These are phyloP conservation scores for Tulasnella sp. DNA, from an alignment of 768 basidiomycete species.

Conservation along the genomic window DNA sequence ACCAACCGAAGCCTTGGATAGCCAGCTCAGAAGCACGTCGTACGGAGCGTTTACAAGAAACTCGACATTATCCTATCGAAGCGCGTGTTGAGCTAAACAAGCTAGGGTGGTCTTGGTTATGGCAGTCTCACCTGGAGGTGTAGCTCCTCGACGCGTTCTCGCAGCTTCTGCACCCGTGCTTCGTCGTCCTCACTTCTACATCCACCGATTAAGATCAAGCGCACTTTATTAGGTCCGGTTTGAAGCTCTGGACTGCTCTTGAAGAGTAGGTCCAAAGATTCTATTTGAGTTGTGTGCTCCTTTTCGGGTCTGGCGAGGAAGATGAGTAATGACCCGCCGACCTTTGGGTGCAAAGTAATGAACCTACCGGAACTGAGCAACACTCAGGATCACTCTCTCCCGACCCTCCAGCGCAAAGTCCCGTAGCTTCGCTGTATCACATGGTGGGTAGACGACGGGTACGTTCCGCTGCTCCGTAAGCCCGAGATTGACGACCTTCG, in stretches of 20 bases:
- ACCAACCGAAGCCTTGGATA: conserved; percentile 69
- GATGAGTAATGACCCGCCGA: neutral
- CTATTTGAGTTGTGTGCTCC: conserved; percentile 72
- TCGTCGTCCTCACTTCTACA: conserved; percentile 70
- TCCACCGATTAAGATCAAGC: conserved; percentile 73
- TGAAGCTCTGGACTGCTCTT: conserved; percentile 47
- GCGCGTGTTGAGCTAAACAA: neutral
- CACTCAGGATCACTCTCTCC: conserved; percentile 60
- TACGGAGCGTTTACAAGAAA: conserved; percentile 82
- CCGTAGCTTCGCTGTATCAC: conserved; percentile 67
- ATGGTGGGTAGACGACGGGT: conserved; percentile 77
- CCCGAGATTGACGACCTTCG: conserved; percentile 5
- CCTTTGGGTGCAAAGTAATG: neutral
- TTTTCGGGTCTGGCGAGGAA: conserved; percentile 74
- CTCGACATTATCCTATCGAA: conserved; percentile 49
- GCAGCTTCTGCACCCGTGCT: conserved; percentile 51
- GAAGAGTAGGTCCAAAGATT: conserved; percentile 52
- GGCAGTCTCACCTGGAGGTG: conserved; percentile 43
- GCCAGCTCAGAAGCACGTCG: conserved; percentile 51
- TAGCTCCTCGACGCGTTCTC: conserved; percentile 46
- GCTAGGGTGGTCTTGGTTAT: neutral
- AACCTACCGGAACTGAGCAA: conserved; percentile 84
- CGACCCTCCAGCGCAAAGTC: conserved; percentile 42
- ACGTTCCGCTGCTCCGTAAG: conserved; percentile 3
- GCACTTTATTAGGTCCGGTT: conserved; percentile 28